phyloP scores from a whole-genome alignment of 176 grass and related monocot genomes.

The Oryza glumipatula region DNA sequence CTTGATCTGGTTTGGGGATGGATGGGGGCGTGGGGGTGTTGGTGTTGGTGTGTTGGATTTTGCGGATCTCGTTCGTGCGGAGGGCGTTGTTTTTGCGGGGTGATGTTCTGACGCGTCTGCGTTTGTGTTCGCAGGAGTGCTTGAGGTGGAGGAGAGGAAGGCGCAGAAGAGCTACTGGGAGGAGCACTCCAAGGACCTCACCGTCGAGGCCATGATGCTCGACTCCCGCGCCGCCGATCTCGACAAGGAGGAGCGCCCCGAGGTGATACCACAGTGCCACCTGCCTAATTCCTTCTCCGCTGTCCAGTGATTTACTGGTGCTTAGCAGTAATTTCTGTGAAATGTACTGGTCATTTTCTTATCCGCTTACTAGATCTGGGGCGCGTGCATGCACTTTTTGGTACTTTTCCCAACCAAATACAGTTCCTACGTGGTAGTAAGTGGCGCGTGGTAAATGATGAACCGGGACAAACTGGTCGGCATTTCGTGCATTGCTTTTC shows the following conservation, averaged over 20 bases:
- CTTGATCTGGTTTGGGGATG: slow-evolving; percentile 16
- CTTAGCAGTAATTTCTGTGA: background rate
- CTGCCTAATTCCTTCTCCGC: background rate
- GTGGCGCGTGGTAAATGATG: background rate
- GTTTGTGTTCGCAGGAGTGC: slow-evolving; percentile 19
- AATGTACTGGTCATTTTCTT: background rate
- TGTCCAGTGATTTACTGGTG: background rate
- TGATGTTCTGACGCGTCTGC: background rate
- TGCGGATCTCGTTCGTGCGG: background rate
- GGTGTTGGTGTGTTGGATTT: too few relatives aligned
- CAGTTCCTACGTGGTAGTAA: background rate
- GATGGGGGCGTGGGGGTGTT: slow-evolving; percentile 1
- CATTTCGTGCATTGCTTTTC: slow-evolving; percentile 9
- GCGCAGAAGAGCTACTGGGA: slow-evolving; percentile 96
- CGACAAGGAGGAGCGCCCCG: slow-evolving; percentile 90
- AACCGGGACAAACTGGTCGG: background rate
- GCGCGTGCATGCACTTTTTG: too few relatives aligned
- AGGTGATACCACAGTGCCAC: slow-evolving; percentile 46
- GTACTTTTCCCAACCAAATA: background rate
- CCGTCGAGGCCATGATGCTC: slow-evolving; percentile 99
- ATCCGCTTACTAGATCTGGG: background rate
- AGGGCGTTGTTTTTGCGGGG: background rate
- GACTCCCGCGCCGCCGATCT: slow-evolving; percentile 88
- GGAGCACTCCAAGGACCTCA: slow-evolving; percentile 93
- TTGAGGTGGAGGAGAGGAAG: slow-evolving; percentile 61